Conservation (phyloP, 139 green algal genomes). For the Coelastrella sp. region DNA sequence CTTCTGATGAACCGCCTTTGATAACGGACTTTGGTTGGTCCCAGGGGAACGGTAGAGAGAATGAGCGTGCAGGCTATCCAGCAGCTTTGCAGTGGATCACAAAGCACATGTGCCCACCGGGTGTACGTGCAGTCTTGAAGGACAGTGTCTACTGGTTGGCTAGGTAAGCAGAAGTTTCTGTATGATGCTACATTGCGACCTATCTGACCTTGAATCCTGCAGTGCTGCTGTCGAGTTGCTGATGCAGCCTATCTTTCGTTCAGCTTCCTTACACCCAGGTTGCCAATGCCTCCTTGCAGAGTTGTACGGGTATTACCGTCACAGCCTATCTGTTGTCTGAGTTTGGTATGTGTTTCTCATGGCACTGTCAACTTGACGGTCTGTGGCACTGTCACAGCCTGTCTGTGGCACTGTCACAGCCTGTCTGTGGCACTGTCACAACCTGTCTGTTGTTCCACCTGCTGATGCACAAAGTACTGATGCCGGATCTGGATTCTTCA, state of each 20-base stretch:
- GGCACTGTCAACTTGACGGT: background rate
- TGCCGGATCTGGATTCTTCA: background rate
- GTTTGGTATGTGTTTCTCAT: background rate
- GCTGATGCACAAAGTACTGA: background rate
- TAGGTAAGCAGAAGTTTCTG: background rate
- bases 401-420: background rate
- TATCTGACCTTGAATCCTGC: background rate
- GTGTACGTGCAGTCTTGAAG: background rate
- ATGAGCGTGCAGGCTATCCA: background rate
- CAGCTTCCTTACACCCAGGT: background rate
- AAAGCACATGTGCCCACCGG: background rate
- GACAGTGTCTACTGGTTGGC: background rate
- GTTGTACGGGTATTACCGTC: background rate
- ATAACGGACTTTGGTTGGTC: background rate
- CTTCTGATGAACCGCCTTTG: background rate
- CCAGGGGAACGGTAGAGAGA: background rate
- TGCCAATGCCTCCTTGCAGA: background rate
- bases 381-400: background rate
- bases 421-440: background rate
- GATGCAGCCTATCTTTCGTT: background rate
- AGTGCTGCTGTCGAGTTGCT: background rate
- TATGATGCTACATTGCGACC: background rate
- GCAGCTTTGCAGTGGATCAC: background rate
- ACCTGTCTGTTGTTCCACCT: no score
- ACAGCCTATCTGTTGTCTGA: background rate